Evolutionary conservation across 2,329 filamentous ascomycete species (phyloP), one percentile per base, ranked within the genome.

Genomic region (Colletotrichum sp.): DNA sequence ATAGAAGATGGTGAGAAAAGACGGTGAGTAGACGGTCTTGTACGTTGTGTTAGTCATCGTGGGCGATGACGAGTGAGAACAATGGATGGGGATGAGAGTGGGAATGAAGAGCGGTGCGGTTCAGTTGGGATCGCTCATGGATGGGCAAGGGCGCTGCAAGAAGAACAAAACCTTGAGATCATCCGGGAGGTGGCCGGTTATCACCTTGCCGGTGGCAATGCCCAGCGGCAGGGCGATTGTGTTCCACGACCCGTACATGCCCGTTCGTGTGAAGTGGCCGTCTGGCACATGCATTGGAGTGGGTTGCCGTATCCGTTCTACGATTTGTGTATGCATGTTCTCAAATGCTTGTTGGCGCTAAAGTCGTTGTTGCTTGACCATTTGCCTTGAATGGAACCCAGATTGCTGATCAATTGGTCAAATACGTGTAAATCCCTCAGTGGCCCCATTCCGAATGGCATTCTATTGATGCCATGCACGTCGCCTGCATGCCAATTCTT

Each of bases 1-100:
- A 76, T 85, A 85, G 36, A 81, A 73, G 76, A 73, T 28, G 44
- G 57, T 72, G 44, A 77, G 75, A 39, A 77, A 78, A 7, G 75
- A 71, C 49, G 70, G 39, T 21, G 71, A 71, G 49, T 74, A 75
- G 8, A 65, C 52, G 3, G 77, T 59, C 18, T 66, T 65, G 62
- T 76, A 76, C 3, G 57, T 63, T n/a, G 71, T 62, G 7, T 76
- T 73, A 6, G 72, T 26, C 75, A 77, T 77, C 4, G 39, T 30
- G 52, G 49, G 49, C 28, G 15, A 44, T 1, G 44, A 49, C 36
- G 60, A 34, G 28, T 62, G 59, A n/a, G 59, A 13, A 13, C 12
- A 18, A n/a, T 8, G 32, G n/a, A 30, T 32, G 26, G 59, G 26
- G 10, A 24, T 32, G 32, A 12, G 32, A 24, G 30, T 60, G 7